Evolutionary conservation across 805 yeast species (phyloP).

Genomic region (Tetrapisispora pingtungensis): DNA sequence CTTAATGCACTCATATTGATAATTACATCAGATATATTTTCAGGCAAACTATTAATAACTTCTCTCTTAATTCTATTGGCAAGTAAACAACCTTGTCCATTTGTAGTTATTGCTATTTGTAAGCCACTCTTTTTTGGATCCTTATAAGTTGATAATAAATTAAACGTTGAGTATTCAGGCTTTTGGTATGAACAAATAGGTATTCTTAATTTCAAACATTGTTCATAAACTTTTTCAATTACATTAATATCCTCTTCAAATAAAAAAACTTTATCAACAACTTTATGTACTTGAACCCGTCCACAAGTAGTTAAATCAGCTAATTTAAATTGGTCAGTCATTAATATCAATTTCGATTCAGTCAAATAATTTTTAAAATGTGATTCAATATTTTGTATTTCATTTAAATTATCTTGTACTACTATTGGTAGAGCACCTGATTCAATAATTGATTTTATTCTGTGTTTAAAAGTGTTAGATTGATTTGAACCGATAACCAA

Average conservation of each 20-base stretch:
- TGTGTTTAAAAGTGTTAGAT: constrained; percentile 28
- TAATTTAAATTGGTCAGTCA: constrained; percentile 30
- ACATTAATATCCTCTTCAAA: constrained; percentile 20
- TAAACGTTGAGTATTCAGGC: constrained; percentile 63
- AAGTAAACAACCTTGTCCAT: constrained; percentile 81
- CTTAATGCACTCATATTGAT: constrained; percentile 60
- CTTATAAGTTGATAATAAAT: constrained; percentile 58
- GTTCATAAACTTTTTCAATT: constrained; percentile 35
- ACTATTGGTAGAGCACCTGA: constrained; percentile 50
- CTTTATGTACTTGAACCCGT: constrained; percentile 45
- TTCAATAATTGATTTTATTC: constrained; percentile 40
- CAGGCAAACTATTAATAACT: constrained; percentile 53
- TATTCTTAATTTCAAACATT: constrained; percentile 54
- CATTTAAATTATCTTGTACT: constrained; percentile 23
- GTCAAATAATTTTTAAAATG: constrained; percentile 18
- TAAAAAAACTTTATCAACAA: constrained; percentile 74
- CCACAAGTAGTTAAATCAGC: constrained; percentile 48
- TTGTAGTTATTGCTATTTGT: constrained; percentile 75
- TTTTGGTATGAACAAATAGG: constrained; percentile 76
- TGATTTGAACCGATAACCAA: constrained; percentile 22
- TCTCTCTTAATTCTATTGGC: constrained; percentile 76
- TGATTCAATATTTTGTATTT: constrained; percentile 8
- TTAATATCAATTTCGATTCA: constrained; percentile 22
- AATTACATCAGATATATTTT: constrained; percentile 60
- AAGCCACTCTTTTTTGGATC: constrained; percentile 51